Evolutionary conservation across 139 green algal genomes (phyloP), one percentile per base, ranked within the genome.

Genomic region (Chlorella sp.): DNA sequence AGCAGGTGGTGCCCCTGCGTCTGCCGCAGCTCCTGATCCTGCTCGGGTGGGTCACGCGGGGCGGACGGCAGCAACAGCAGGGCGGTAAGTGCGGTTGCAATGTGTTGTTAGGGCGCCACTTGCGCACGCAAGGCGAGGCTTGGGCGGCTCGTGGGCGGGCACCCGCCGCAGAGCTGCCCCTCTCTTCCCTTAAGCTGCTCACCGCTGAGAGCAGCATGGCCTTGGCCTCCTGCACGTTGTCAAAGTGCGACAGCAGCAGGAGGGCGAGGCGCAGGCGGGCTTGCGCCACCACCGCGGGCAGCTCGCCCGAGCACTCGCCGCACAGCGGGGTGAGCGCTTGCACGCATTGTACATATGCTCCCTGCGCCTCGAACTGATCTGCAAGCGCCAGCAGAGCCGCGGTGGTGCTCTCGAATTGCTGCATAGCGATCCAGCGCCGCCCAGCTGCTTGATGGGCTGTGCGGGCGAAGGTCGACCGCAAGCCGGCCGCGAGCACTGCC

Each of bases 201-300:
- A 90, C 79, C 79, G 86, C 78, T 15, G 61, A 11, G 36, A 85
- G 80, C 36, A 90, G 86, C 37, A 75, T 7, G 22, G 3, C 40
- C 53, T 89, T 89, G 53, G 89, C 82, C 66, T 86, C n/a, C 0
- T 22, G 12, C 22, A 89, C 16, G 60, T 93, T 91, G 78, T 91
- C 81, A 82, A 89, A 91, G 81, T 93, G 90, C 14, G 88, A 69
- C 16, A 93, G 78, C 48, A 93, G 48, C 66, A 93, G 79, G 32
- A 5, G 24, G n/a, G 79, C 78, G 28, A 86, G 69, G 32, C 79
- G 66, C n/a, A 93, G 61, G 42, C 86, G 66, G 15, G 86, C 90
- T 2, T 40, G 32, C 37, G 86, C 86, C 42, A 81, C 40, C 32
- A 81, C 71, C 3, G 87, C 71, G 0, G 90, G 90, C 73, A 91